Base-by-base conservation (phyloP, 768 basidiomycete genomes). In the Amanita pallidorosea region DNA sequence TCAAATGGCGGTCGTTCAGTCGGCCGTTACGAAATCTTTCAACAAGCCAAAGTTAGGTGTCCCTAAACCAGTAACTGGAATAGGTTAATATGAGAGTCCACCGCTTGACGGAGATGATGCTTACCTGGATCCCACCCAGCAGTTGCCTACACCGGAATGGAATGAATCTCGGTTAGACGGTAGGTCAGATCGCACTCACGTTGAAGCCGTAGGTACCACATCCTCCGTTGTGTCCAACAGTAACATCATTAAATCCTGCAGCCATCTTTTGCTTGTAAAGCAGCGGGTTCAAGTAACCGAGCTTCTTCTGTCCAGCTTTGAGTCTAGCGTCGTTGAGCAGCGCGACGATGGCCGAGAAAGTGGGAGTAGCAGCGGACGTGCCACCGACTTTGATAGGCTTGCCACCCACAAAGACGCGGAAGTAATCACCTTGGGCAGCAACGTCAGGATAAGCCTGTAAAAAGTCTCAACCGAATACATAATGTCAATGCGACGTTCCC, bases 231-330 rank as follows among this genome's bases (percentile, higher is more conserved):
- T 71, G 68, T 0, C 82, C 81, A 23, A 58, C 47, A 0, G 75
- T 77, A 53, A 84, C 75, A 49, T 85, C 81, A 53, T 79, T 80
- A 51, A 84, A 67, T 0, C 65, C 72, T 5, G 51, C 47, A 17
- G 62, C 50, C 2, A 65, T 68, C 40, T 58, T 64, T 17, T 12
- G 13, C 11, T 63, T 61, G 56, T 84, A 84, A 6, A 84, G 51
- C 48, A 82, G 67, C 0, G 80, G 81, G 58, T 84, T 84, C 55
- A 85, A 65, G 66, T 82, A 83, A 5, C 81, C 83, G 1, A 84
- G 63, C 15, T 79, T 45, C 4, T 66, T 57, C n/a, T 68, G 67
- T 0, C 69, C 68, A 0, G 67, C 68, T 2, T 58, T 60, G 25
- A 83, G 55, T 12, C 79, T 71, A 4, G 70, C 76, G 47, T 85